Evolutionary conservation across 345 rosid genomes (phyloP), one percentile per base, ranked within the genome.

Genomic region (Acer yangbiense): DNA sequence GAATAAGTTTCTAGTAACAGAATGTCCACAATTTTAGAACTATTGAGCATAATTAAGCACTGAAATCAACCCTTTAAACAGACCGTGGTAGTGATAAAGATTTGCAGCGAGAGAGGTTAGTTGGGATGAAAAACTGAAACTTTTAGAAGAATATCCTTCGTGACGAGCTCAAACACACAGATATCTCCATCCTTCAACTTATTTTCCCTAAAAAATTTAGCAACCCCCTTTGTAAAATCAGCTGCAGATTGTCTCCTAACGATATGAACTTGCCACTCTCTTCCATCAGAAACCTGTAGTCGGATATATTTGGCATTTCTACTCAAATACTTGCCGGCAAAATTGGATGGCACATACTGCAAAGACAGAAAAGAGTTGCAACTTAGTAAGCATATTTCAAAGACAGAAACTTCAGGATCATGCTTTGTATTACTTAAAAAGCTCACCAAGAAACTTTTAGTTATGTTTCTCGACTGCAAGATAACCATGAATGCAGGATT

Each of bases 281-380:
- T 80, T 43, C 79, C 84, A 78, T 80, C 79, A 32, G 81, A 69
- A 66, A 74, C 69, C 73, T 80, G 58, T 58, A 83, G 79, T 65
- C 58, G 75, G 29, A 83, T 48, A 17, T 6, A 17, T 21, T 44
- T 48, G 11, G 32, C 16, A 27, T 13, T 68, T 64, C 61, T 44
- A 54, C 13, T 43, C 64, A 80, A 4, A 71, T 80, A 68, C 77
- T 17, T 54, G 1, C 17, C 14, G 23, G 43, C 60, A 58, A 77
- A 80, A 48, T 43, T 29, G 17, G 3, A 0, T 6, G 86, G 86
- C 55, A 83, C 23, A 62, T 71, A 17, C 75, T 77, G 76, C 54
- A 43, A 7, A 46, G 3, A 46, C 48, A 12, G 32, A 12, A 60
- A 20, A 7, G 4, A 18, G 58, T n/a, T 20, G 11, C 11, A 7